Conservation (phyloP, 805 yeast genomes). For the Candida tallmaniae region DNA sequence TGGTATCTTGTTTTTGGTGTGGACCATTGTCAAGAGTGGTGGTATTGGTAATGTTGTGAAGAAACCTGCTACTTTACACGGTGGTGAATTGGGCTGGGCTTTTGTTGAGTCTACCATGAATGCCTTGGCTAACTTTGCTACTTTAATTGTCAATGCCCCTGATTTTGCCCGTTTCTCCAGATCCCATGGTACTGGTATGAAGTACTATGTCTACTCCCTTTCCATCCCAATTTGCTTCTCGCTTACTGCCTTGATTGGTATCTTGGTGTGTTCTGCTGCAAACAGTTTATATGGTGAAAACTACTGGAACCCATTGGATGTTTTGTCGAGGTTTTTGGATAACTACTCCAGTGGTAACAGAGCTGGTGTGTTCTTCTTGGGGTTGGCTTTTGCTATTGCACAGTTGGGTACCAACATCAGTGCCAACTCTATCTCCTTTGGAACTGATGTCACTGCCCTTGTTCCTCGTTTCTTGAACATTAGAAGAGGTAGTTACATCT, state of each 20-base stretch:
- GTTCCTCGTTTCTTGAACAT: constrained; percentile 37
- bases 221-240: constrained; percentile 77
- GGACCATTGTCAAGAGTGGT: constrained; percentile 78
- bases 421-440: constrained; percentile 39
- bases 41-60: constrained; percentile 74
- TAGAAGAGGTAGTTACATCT: constrained; percentile 38
- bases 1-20: constrained; percentile 74
- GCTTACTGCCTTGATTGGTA: constrained; percentile 79
- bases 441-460: constrained; percentile 39
- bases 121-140: constrained; percentile 80
- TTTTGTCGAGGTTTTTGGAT: constrained; percentile 56
- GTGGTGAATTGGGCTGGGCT: constrained; percentile 75
- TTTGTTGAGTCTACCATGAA: constrained; percentile 76
- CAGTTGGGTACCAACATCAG: constrained; percentile 40
- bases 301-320: constrained; percentile 83
- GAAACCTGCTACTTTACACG: constrained; percentile 45
- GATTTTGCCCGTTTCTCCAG: constrained; percentile 83
- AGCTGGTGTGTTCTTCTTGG: constrained; percentile 40
- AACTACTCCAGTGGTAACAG: constrained; percentile 34
- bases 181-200: constrained; percentile 34
- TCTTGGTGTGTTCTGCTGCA: constrained; percentile 78
- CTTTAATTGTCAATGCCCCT: constrained; percentile 84
- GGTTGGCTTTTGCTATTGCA: constrained; percentile 37
- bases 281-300: constrained; percentile 60
- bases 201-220: constrained; percentile 43